These are phyloP conservation scores for Chlamydomonas schloesseri DNA, from an alignment of 139 green algal genomes.

Conservation along the genomic window DNA sequence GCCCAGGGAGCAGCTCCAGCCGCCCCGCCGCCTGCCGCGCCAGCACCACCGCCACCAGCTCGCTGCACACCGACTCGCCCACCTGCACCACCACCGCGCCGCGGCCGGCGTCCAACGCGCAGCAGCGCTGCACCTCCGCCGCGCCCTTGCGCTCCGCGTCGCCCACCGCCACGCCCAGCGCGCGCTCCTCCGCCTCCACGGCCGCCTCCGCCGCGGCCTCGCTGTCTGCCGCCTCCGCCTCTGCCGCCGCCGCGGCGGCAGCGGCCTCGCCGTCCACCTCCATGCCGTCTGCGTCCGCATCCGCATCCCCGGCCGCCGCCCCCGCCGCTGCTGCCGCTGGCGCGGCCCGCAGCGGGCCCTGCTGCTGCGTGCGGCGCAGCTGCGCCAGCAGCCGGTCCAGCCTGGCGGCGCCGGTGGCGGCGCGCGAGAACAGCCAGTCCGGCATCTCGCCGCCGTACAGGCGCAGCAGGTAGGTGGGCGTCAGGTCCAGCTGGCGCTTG, in stretches of 20 bases:
- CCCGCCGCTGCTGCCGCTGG: no score
- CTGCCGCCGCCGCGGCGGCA: not conserved
- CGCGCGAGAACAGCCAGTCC: not conserved
- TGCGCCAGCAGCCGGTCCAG: conserved; percentile 5
- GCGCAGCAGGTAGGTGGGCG: not conserved
- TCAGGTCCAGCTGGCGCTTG: conserved; percentile 24
- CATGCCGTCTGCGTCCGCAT: not conserved
- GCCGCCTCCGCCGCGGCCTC: not conserved
- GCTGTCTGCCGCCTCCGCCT: not conserved
- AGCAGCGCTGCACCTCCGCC: not conserved
- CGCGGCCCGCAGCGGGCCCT: no score
- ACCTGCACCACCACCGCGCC: not conserved
- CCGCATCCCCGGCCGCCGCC: not conserved
- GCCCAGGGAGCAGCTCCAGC: conserved; percentile 8
- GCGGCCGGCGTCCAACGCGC: not conserved
- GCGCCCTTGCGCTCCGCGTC: not conserved
- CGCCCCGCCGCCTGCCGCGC: conserved; percentile 7
- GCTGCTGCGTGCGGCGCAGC: not conserved
- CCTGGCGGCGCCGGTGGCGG: not conserved
- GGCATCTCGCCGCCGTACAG: conserved; percentile 31
- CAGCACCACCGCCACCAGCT: conserved; percentile 27
- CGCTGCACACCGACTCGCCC: not conserved
- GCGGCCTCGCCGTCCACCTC: not conserved
- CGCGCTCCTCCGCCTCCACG: not conserved
- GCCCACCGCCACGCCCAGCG: not conserved